A percentile compares a stretch with the other conserved stretches of the same genome.
Evolutionary conservation across 2,329 filamentous ascomycete genomes (phyloP).

Genomic region (Cephalotrichum gorgonifer): DNA sequence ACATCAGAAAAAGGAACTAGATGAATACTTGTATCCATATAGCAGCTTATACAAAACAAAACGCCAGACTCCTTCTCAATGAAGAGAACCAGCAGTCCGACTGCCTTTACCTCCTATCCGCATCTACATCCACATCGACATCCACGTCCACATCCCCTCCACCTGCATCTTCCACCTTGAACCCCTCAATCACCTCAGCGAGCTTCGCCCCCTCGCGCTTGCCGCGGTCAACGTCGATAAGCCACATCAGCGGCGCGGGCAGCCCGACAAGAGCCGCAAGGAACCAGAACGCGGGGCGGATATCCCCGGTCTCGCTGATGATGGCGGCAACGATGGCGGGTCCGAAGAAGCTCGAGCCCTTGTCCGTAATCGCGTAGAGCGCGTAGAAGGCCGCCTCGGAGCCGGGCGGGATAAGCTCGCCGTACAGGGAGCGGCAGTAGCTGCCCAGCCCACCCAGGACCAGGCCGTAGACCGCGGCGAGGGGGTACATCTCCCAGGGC

Average conservation of each 20-base stretch:
- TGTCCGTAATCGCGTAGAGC: slow-evolving; percentile 94
- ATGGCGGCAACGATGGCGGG: slow-evolving; percentile 90
- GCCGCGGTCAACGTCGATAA: slow-evolving; percentile 75
- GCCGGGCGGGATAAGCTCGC: slow-evolving; percentile 86
- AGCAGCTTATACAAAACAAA: too few species aligned
- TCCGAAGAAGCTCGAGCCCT: slow-evolving; percentile 87
- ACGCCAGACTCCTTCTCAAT: neutral
- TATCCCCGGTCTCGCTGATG: slow-evolving; percentile 73
- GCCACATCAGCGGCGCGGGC: slow-evolving; percentile 73
- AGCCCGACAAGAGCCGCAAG: slow-evolving; percentile 74
- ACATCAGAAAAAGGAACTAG: too few species aligned
- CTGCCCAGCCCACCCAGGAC: slow-evolving; percentile 87
- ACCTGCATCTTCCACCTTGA: slow-evolving; percentile 21
- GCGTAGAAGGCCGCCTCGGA: slow-evolving; percentile 95
- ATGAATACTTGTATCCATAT: too few species aligned
- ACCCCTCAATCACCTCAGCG: slow-evolving; percentile 47
- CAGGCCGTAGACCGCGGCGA: slow-evolving; percentile 84
- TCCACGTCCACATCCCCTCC: neutral
- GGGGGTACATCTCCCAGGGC: slow-evolving; percentile 92
- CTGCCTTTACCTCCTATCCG: too few species aligned
- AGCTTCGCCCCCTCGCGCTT: slow-evolving; percentile 57
- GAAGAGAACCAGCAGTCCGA: too few species aligned
- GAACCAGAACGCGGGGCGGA: slow-evolving; percentile 86
- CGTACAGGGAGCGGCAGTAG: slow-evolving; percentile 87
- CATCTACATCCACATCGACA: neutral